Base-by-base conservation (phyloP, 2,329 filamentous ascomycete genomes). In the Calonectria henricotiae region DNA sequence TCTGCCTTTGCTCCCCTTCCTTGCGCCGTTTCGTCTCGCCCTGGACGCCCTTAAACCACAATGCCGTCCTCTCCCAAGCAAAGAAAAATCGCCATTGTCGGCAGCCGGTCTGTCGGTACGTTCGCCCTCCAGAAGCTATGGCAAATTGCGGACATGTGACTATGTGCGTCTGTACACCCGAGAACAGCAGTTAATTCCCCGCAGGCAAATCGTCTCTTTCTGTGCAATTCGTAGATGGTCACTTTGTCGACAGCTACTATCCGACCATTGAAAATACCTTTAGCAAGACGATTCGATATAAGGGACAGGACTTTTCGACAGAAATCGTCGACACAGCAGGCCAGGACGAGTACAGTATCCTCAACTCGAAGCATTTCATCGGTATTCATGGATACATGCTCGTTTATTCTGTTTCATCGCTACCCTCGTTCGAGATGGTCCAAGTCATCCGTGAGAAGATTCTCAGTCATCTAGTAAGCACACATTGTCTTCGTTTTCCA, bases 211-310 rank as follows among this genome's bases (percentile, higher is more conserved):
- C 95, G 25, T 98, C 96, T 65, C 91, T 99, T 75, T 97, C 96
- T 13, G 96, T 98, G 58, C 96, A 96, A 81, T 98, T 96, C 80
- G 96, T 98, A 80, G 96, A 99, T 82, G 95, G 95, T 73, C 95
- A 98, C 85, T 99, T 99, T 81, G 96, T 99, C 80, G 96, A 99
- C 83, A 97, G 94, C 83, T 99, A 99, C 85, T 99, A 99, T 83
- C 96, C 96, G 41, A 99, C 96, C 46, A 98, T 99, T 79, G 96
- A 99, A 84, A 99, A 98, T 83, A 98, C 96, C 2, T 99, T 99
- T 82, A 97, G 93, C 87, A 97, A 97, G 83, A 92, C 95, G 76
- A 98, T 99, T 82, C 93, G 94, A 78, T 93, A 93, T 83, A 97
- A 96, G 84, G 93, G 93, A 62, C 94, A 98, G 83, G 96, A 98